Evolutionary conservation across 306 rosid genomes (phyloP).

Genomic region (Malus sylvestris): DNA sequence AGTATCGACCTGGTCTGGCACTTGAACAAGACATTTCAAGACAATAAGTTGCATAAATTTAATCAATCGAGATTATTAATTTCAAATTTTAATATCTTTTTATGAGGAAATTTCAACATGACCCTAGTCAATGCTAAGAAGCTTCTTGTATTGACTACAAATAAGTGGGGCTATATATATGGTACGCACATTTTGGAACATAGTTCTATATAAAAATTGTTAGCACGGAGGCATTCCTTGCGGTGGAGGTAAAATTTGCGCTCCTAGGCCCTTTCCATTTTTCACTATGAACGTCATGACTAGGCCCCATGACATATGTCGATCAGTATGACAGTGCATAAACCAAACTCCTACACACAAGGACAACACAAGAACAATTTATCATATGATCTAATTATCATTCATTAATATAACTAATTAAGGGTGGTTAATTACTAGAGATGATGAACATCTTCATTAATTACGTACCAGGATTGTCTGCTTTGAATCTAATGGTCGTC

Average conservation of each 20-base stretch:
- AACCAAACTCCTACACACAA: constrained; percentile 19
- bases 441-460: background rate
- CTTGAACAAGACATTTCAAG: too few species aligned
- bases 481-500: constrained; percentile 25
- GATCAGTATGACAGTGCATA: constrained; percentile 22
- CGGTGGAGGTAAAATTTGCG: constrained; percentile 18
- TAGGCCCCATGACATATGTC: constrained; percentile 29
- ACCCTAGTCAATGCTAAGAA: too few species aligned
- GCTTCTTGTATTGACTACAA: too few species aligned
- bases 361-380: background rate
- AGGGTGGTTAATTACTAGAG: background rate
- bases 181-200: too few species aligned
- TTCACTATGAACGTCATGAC: constrained; percentile 15
- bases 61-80: too few species aligned
- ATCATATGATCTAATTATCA: background rate
- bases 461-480: constrained; percentile 23
- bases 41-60: too few species aligned
- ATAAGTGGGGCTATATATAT: too few species aligned
- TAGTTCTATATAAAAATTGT: background rate
- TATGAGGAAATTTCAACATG: too few species aligned
- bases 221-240: constrained; percentile 29
- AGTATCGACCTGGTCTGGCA: too few species aligned
- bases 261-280: constrained; percentile 5
- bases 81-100: too few species aligned
- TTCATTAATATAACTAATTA: too few species aligned